A percentile compares a stretch with the other conserved stretches of the same genome.
Evolutionary conservation across 768 basidiomycete genomes (phyloP).

Genomic region (Tricholoma matsutake): DNA sequence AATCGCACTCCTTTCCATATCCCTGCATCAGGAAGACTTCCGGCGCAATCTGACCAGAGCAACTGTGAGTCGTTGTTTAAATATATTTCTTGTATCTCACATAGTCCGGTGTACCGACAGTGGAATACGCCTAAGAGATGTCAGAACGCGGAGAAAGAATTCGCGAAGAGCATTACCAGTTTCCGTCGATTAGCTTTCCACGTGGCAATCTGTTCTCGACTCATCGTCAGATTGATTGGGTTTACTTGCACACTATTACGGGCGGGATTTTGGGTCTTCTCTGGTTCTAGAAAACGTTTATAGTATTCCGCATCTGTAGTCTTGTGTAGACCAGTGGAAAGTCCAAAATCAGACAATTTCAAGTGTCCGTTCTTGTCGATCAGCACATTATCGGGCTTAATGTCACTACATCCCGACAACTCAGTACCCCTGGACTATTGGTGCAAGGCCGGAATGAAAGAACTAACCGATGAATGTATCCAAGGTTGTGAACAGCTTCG

Average conservation of each 20-base stretch:
- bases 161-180: constrained; percentile 50
- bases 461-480: constrained; percentile 93
- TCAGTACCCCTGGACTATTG: not conserved
- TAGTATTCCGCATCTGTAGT: constrained; percentile 93
- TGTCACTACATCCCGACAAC: constrained; percentile 60
- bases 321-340: constrained; percentile 97
- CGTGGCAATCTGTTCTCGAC: constrained; percentile 93
- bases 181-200: constrained; percentile 99
- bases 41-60: constrained; percentile 74
- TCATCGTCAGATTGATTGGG: constrained; percentile 96
- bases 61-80: not conserved
- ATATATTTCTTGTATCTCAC: constrained; percentile 33
- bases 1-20: constrained; percentile 98
- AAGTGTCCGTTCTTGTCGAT: constrained; percentile 97
- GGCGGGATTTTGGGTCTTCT: constrained; percentile 59
- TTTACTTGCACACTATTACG: constrained; percentile 98
- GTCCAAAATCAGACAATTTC: constrained; percentile 96
- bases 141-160: not conserved
- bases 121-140: constrained; percentile 80
- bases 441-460: not conserved
- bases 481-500: constrained; percentile 97
- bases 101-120: constrained; percentile 65
- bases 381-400: constrained; percentile 98
- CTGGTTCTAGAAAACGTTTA: constrained; percentile 82
- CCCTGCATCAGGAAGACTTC: constrained; percentile 98